These are phyloP conservation scores for Thelonectria blattea DNA, from an alignment of 2,329 filamentous ascomycete species.

Conservation along the genomic window DNA sequence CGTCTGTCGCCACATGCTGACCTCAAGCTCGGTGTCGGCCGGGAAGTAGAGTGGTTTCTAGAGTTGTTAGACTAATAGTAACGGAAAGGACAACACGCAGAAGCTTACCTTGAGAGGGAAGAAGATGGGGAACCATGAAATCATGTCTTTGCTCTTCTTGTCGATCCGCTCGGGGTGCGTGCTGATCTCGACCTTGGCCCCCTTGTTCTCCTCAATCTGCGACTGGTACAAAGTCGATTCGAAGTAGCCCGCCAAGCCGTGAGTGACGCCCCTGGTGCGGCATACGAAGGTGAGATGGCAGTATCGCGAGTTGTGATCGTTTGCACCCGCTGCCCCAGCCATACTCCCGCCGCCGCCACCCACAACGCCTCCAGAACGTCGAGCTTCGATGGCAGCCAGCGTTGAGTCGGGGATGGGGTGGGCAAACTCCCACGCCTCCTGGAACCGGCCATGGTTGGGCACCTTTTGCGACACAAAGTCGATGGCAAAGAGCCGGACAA, in stretches of 20 bases:
- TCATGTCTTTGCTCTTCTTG: constrained; percentile 94
- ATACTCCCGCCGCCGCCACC: constrained; percentile 75
- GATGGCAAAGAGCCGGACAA: constrained; percentile 88
- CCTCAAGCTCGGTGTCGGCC: constrained; percentile 81
- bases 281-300: constrained; percentile 81
- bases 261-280: constrained; percentile 79
- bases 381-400: constrained; percentile 59
- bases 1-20: constrained; percentile 95
- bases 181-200: constrained; percentile 78
- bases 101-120: constrained; percentile 85
- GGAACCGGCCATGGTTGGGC: constrained; percentile 67
- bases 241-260: constrained; percentile 93
- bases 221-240: constrained; percentile 89
- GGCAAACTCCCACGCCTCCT: constrained; percentile 80
- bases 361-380: constrained; percentile 68
- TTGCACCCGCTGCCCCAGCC: constrained; percentile 78
- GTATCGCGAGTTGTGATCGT: constrained; percentile 89
- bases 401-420: constrained; percentile 72
- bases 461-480: constrained; percentile 78
- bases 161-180: constrained; percentile 94
- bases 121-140: constrained; percentile 98
- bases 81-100: rapidly evolving
- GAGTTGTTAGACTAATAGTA: not conserved
- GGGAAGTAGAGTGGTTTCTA: constrained; percentile 87
- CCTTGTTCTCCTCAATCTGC: constrained; percentile 44